Evolutionary conservation across 495 filamentous ascomycete genomes (phyloP).

Genomic region (Pyrenula massariospora): DNA sequence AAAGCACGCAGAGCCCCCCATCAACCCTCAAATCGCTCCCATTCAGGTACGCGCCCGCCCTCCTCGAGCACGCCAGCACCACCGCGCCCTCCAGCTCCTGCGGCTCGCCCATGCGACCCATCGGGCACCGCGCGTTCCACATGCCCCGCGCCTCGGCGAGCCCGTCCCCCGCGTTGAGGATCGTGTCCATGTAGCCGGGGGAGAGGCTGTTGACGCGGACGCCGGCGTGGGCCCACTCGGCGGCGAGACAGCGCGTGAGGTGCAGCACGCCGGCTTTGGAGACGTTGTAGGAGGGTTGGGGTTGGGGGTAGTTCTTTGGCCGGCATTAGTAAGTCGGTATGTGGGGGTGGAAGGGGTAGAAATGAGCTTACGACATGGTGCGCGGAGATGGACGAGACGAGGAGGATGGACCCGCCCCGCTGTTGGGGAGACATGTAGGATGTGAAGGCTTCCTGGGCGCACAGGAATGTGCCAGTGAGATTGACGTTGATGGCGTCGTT

Average conservation of each 20-base stretch:
- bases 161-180: conserved; percentile 57
- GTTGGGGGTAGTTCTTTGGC: conserved; percentile 35
- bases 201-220: conserved; percentile 60
- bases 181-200: conserved; percentile 73
- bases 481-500: conserved; percentile 54
- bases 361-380: conserved; percentile 53
- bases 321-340: no score
- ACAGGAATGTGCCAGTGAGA: conserved; percentile 54
- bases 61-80: conserved; percentile 45
- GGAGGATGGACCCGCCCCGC: conserved; percentile 48
- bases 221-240: conserved; percentile 40
- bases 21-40: conserved; percentile 50
- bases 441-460: conserved; percentile 51
- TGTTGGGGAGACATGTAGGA: conserved; percentile 30
- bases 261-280: conserved; percentile 27
- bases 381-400: conserved; percentile 57
- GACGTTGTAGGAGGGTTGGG: conserved; percentile 30
- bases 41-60: conserved; percentile 57
- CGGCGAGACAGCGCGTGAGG: conserved; percentile 21
- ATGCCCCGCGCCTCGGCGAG: conserved; percentile 38
- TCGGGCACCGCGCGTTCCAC: conserved; percentile 52
- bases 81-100: conserved; percentile 57
- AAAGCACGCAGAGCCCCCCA: conserved; percentile 20
- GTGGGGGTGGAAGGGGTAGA: no score
- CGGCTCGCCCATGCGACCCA: conserved; percentile 56